A percentile compares a stretch with the other conserved stretches of the same genome.
These are phyloP conservation scores for Piromyces sp. DNA, from an alignment of 192 early-diverging fungal genomes.

Conservation along the genomic window DNA sequence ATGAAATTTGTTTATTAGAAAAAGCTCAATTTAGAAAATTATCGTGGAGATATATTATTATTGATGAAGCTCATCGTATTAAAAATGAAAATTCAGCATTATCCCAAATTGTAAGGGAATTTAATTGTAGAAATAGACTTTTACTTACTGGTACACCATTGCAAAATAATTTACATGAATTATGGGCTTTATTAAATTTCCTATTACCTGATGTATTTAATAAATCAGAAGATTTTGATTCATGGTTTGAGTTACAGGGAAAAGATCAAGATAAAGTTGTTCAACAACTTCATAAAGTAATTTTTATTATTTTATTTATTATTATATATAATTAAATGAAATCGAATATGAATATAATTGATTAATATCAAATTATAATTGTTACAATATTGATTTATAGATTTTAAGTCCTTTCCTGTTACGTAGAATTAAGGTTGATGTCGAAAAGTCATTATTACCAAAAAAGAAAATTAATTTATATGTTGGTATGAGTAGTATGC, in stretches of 20 bases:
- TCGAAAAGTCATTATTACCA: slow-evolving; percentile 85
- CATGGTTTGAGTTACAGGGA: slow-evolving; percentile 71
- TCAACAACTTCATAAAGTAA: slow-evolving; percentile 55
- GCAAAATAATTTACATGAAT: slow-evolving; percentile 85
- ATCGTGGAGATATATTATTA: slow-evolving; percentile 57
- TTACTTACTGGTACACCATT: slow-evolving; percentile 1
- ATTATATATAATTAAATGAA: no score
- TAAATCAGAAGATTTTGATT: slow-evolving; percentile 80
- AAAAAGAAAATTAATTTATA: slow-evolving; percentile 90
- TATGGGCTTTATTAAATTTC: slow-evolving; percentile 98
- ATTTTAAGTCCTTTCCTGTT: slow-evolving; percentile 45
- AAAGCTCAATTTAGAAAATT: slow-evolving; percentile 66
- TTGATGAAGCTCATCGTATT: slow-evolving; percentile 67
- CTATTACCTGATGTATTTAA: slow-evolving; percentile 92
- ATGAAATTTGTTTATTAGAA: slow-evolving; percentile 87
- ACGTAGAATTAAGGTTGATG: slow-evolving; percentile 54
- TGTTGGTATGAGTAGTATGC: slow-evolving; percentile 83
- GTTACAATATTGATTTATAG: no score
- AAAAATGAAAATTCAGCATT: slow-evolving; percentile 90
- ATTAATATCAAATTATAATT: no score
- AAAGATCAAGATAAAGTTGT: slow-evolving; percentile 56
- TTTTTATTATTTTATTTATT: no score
- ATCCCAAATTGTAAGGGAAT: slow-evolving; percentile 81
- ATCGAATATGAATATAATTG: no score
- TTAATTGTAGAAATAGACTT: slow-evolving; percentile 72